These are phyloP conservation scores for Aspergillus fumigatus DNA, from an alignment of 2,329 filamentous ascomycete genomes.

Conservation along the genomic window DNA sequence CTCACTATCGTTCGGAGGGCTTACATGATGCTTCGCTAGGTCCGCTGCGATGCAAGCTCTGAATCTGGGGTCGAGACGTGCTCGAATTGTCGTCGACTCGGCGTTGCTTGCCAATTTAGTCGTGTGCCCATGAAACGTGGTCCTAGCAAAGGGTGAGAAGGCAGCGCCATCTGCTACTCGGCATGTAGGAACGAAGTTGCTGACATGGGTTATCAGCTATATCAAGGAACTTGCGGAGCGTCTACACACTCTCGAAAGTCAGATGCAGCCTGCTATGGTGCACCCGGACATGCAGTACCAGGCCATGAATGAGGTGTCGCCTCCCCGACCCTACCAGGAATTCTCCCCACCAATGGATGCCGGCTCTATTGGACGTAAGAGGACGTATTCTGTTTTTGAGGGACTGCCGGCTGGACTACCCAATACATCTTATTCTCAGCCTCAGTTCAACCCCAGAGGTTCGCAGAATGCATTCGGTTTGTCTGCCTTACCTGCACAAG, in stretches of 20 bases:
- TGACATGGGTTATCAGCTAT: constrained; percentile 52
- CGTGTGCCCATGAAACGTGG: constrained; percentile 83
- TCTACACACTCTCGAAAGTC: constrained; percentile 75
- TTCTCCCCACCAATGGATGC: constrained; percentile 50
- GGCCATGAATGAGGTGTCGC: constrained; percentile 38
- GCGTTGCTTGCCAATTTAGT: constrained; percentile 77
- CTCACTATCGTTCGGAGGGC: constrained; percentile 15
- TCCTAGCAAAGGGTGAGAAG: constrained; percentile 72
- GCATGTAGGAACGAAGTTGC: constrained; percentile 5
- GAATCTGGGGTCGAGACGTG: constrained; percentile 71
- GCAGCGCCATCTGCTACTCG: neutral
- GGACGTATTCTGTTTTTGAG: constrained; percentile 48
- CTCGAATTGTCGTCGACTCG: constrained; percentile 73
- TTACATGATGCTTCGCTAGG: constrained; percentile 40
- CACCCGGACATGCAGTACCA: constrained; percentile 41
- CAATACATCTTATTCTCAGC: constrained; percentile 39
- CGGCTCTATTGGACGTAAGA: constrained; percentile 41
- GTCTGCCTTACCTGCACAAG: constrained; percentile 1
- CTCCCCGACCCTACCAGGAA: constrained; percentile 46
- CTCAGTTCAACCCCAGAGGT: constrained; percentile 31
- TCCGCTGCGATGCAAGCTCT: constrained; percentile 77
- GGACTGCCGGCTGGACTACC: constrained; percentile 42
- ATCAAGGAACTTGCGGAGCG: constrained; percentile 89
- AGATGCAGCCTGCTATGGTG: constrained; percentile 50
- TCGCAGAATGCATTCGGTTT: constrained; percentile 34